Evolutionary conservation across 1,284 basidiomycete genomes (phyloP).

Genomic region (Microbotryomycetes sp.): DNA sequence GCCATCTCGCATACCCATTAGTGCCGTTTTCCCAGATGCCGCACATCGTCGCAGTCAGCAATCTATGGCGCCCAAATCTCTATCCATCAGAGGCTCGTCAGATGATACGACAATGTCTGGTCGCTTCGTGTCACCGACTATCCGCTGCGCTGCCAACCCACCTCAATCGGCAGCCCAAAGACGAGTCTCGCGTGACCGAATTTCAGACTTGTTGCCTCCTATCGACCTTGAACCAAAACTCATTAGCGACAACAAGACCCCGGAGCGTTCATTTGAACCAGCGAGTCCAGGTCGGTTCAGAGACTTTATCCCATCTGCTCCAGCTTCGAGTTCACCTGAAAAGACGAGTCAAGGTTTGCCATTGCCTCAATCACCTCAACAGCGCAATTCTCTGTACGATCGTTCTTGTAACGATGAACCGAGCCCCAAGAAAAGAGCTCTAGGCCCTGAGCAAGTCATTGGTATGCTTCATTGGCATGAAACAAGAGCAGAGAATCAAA

Average conservation of each 20-base stretch:
- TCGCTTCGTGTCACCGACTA: slow-evolving; percentile 1
- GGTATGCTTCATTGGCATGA: slow-evolving; percentile 9
- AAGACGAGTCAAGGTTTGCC: slow-evolving; percentile 20
- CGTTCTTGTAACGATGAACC: background rate
- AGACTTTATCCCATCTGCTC: slow-evolving; percentile 8
- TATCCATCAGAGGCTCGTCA: background rate
- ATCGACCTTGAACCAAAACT: background rate
- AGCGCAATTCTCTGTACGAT: background rate
- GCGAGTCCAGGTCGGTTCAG: slow-evolving; percentile 11
- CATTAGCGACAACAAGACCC: background rate
- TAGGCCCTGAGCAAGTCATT: slow-evolving; percentile 31
- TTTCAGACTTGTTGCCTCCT: background rate
- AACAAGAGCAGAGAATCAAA: background rate
- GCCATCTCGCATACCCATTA: slow-evolving; percentile 15
- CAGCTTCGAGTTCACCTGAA: slow-evolving; percentile 22
- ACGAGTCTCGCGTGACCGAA: background rate
- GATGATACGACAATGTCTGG: slow-evolving; percentile 10
- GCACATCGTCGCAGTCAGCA: background rate
- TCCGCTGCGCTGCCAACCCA: background rate
- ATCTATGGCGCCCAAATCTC: slow-evolving; percentile 2
- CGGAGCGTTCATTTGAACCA: background rate
- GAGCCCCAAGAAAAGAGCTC: slow-evolving; percentile 22
- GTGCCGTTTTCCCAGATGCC: slow-evolving; percentile 9
- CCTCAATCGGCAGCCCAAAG: background rate
- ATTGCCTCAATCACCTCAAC: background rate